Conservation (phyloP, 1,284 basidiomycete genomes). For the Cryptococcus wingfieldii region DNA sequence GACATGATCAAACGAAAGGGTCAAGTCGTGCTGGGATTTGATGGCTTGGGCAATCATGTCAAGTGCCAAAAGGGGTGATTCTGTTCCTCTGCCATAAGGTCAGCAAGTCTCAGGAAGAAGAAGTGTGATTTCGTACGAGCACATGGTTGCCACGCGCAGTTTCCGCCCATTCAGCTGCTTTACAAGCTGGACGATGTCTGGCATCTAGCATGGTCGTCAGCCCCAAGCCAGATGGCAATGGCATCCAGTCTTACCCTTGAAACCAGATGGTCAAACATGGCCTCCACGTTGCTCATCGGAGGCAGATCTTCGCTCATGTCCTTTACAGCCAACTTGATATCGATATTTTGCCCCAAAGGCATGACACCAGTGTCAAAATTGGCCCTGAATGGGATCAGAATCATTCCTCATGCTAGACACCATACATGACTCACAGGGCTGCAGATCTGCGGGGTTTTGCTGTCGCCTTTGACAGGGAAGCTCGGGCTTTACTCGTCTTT, state of each 20-base stretch:
- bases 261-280: conserved; percentile 76
- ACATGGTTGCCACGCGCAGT: conserved; percentile 93
- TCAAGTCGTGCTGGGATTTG: conserved; percentile 61
- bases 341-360: conserved; percentile 21
- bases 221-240: neutral
- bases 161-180: conserved; percentile 72
- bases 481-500: conserved; percentile 24
- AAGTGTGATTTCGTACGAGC: conserved; percentile 49
- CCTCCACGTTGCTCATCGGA: conserved; percentile 74
- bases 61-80: conserved; percentile 85
- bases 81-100: conserved; percentile 66
- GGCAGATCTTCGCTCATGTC: conserved; percentile 53
- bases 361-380: conserved; percentile 27
- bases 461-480: conserved; percentile 47
- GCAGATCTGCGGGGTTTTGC: conserved; percentile 31
- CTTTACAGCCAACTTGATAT: conserved; percentile 25
- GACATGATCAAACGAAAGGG: conserved; percentile 78
- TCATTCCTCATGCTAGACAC: neutral
- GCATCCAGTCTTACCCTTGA: conserved; percentile 22
- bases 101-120: neutral
- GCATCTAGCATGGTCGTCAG: conserved; percentile 16
- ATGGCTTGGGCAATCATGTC: conserved; percentile 74
- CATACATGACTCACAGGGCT: conserved; percentile 18
- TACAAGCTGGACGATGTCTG: conserved; percentile 54
- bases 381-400: conserved; percentile 9